These are phyloP conservation scores for Geoglossum glabrum DNA, from an alignment of 495 filamentous ascomycete genomes.

Conservation along the genomic window DNA sequence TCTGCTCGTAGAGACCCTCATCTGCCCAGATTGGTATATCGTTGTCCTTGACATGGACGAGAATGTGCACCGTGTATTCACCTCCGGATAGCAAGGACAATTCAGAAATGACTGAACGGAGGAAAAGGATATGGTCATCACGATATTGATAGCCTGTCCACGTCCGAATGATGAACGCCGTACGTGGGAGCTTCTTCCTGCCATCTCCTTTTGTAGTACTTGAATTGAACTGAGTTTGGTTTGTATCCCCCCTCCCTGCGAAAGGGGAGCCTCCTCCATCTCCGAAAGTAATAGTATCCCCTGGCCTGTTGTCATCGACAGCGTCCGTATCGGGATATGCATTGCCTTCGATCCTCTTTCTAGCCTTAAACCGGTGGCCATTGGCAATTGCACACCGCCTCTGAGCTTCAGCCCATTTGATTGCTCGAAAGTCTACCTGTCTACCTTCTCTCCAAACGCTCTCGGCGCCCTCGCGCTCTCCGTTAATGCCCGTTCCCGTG, in stretches of 20 bases:
- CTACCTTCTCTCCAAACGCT: conserved; percentile 43
- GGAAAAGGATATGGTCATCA: conserved; percentile 21
- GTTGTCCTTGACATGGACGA: conserved; percentile 46
- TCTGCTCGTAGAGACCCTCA: conserved; percentile 36
- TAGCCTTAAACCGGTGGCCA: conserved; percentile 39
- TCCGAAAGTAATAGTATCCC: background rate
- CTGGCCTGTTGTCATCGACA: background rate
- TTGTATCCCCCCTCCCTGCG: background rate
- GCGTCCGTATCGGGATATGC: conserved; percentile 1
- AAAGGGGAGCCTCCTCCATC: conserved; percentile 4
- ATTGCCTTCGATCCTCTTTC: conserved; percentile 19
- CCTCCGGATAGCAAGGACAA: conserved; percentile 40
- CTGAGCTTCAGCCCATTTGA: conserved; percentile 61
- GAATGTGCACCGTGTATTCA: conserved; percentile 42
- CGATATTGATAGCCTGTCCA: conserved; percentile 37
- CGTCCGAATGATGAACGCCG: conserved; percentile 40
- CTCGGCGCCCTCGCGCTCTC: conserved; percentile 55
- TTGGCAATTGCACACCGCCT: conserved; percentile 49
- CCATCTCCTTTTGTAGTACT: conserved; percentile 4
- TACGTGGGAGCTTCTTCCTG: conserved; percentile 28
- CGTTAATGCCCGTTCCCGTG: conserved; percentile 58
- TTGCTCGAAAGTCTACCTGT: conserved; percentile 49
- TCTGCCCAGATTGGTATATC: conserved; percentile 47
- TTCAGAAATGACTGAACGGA: conserved; percentile 39
- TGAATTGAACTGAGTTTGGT: background rate